phyloP scores from a whole-genome alignment of 1,139 yeast species.

The Hyphopichia fennica region DNA sequence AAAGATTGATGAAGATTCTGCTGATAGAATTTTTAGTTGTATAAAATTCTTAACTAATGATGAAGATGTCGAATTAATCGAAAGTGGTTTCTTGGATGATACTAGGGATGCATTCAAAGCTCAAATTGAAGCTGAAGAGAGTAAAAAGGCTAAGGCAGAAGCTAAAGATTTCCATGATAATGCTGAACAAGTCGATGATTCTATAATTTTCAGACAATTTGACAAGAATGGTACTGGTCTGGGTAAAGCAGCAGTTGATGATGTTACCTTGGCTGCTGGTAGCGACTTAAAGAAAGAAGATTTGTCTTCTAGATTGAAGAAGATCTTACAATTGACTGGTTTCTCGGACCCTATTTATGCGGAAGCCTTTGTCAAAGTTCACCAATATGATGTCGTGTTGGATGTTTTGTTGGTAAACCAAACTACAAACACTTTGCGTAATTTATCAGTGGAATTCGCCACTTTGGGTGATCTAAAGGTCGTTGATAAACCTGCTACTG shows the following conservation, averaged over 20 bases:
- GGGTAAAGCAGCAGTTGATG: conserved; percentile 44
- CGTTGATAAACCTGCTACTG: conserved; percentile 89
- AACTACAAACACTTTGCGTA: conserved; percentile 86
- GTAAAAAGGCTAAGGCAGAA: conserved; percentile 55
- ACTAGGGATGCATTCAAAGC: conserved; percentile 79
- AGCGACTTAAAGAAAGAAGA: conserved; percentile 53
- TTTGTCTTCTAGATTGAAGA: conserved; percentile 75
- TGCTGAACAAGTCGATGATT: conserved; percentile 80
- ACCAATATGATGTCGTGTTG: conserved; percentile 92
- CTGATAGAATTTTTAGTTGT: conserved; percentile 85
- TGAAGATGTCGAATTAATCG: conserved; percentile 49
- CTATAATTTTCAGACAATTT: conserved; percentile 81
- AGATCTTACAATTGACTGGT: conserved; percentile 92
- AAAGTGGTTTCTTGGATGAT: conserved; percentile 80
- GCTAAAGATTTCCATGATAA: conserved; percentile 64
- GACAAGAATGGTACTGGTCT: conserved; percentile 47
- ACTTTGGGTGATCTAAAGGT: conserved; percentile 95
- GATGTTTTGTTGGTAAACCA: conserved; percentile 95
- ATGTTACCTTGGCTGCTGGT: conserved; percentile 48
- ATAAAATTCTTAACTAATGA: conserved; percentile 76
- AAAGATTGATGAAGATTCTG: conserved; percentile 91
- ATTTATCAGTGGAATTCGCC: conserved; percentile 92
- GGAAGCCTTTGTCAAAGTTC: conserved; percentile 92
- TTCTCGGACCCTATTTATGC: conserved; percentile 98
- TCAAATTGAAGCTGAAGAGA: conserved; percentile 56